Evolutionary conservation across 108 stramenopile genomes (phyloP).

Genomic region (Nannochloropsis oceanica): DNA sequence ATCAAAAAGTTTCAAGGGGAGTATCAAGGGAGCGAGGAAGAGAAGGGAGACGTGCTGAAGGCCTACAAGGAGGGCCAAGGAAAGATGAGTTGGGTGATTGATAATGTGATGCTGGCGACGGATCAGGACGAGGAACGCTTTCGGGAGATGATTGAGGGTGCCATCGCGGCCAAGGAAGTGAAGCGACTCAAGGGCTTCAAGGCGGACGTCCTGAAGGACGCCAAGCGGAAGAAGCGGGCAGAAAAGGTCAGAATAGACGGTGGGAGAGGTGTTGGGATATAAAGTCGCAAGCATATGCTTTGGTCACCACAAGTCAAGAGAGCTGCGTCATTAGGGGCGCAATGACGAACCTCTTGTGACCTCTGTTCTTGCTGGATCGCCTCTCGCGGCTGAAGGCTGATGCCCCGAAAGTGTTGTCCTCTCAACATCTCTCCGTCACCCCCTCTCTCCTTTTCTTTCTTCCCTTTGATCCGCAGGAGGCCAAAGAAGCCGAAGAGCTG

Average conservation of each 20-base stretch:
- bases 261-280: not conserved
- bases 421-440: not conserved
- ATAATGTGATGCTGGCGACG: conserved; percentile 19
- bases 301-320: not conserved
- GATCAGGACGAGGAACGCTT: conserved; percentile 15
- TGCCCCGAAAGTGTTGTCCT: no score
- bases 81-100: conserved; percentile 12
- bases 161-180: not conserved
- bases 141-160: conserved; percentile 1
- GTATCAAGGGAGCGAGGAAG: conserved; percentile 28
- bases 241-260: conserved; percentile 1
- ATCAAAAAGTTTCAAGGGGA: conserved; percentile 12
- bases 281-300: not conserved
- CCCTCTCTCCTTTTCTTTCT: not conserved
- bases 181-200: not conserved
- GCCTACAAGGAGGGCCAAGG: conserved; percentile 15
- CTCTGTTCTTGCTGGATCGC: no score
- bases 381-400: no score
- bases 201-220: not conserved
- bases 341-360: not conserved
- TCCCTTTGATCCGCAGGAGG: not conserved
- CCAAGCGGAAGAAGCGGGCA: not conserved
- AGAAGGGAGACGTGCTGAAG: conserved; percentile 14
- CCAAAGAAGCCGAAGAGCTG: not conserved
- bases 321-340: not conserved